Base-by-base conservation (phyloP, 306 rosid genomes). In the Gillenia trifoliata region DNA sequence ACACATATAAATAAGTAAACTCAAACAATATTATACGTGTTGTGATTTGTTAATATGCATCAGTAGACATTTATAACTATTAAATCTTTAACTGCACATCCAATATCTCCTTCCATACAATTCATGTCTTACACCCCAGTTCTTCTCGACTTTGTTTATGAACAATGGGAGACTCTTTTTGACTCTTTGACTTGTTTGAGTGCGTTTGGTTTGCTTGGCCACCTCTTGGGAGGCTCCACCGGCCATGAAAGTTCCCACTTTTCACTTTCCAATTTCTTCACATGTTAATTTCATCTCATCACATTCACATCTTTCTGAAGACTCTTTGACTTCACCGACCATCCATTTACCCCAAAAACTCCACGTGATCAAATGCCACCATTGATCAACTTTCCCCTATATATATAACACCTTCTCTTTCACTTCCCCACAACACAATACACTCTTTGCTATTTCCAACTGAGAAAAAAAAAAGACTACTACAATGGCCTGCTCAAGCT, bases 401-500 rank as follows among this genome's bases (percentile, higher is more conserved):
- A 16, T 56, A 71, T 36, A 71, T n/a, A 62, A 59, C 25, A 33
- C 26, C 25, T 23, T 34, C 54, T 16, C 22, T 36, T 61, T 0
- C 40, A 8, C 3, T 6, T 8, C n/a, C 1, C 4, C 66, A 28
- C 6, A 61, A 29, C 66, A 4, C 66, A 61, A 38, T 8, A 38
- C 41, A 8, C 9, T 38, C 41, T 38, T 2, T 38, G 41, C 41
- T 38, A 38, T 0, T 38, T 38, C 41, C 11, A 2, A 6, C 8
- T 3, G 11, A 68, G 29, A 69, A 29, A 3, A 20, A 1, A 57
- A 15, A 6, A 29, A 28, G 11, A 16, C 66, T 9, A 50, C 66
- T 23, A 0, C 55, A 56, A 71, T 71, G 66, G 75, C 66, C 20
- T 71, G 75, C 75, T 36, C 75, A 71, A 71, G 65, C 66, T 36